These are phyloP conservation scores for Handroanthus guayacan DNA, from an alignment of 257 asterid species.

Conservation along the genomic window DNA sequence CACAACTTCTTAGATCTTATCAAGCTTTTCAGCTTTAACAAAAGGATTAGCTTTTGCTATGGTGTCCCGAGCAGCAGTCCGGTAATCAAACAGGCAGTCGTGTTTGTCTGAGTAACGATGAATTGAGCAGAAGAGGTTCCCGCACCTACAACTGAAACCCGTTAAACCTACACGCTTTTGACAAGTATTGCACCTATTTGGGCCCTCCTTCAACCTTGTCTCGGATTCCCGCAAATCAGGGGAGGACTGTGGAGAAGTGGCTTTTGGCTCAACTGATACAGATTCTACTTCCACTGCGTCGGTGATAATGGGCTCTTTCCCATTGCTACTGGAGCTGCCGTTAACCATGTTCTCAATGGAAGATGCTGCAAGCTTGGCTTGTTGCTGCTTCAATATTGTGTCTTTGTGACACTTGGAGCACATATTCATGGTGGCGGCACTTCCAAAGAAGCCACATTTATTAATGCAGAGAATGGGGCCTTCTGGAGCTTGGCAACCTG, in stretches of 20 bases:
- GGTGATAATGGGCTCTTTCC: slow-evolving; percentile 35
- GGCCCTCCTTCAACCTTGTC: slow-evolving; percentile 53
- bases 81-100: slow-evolving; percentile 60
- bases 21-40: slow-evolving; percentile 66
- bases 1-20: slow-evolving; percentile 47
- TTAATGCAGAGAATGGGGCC: slow-evolving; percentile 65
- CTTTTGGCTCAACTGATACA: slow-evolving; percentile 42
- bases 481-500: slow-evolving; percentile 63
- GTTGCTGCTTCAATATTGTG: slow-evolving; percentile 52
- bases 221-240: slow-evolving; percentile 32
- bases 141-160: slow-evolving; percentile 66
- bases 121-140: slow-evolving; percentile 56
- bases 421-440: slow-evolving; percentile 69
- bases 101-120: slow-evolving; percentile 68
- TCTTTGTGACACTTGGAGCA: slow-evolving; percentile 70
- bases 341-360: slow-evolving; percentile 61
- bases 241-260: slow-evolving; percentile 39
- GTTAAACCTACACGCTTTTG: slow-evolving; percentile 63
- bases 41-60: slow-evolving; percentile 68
- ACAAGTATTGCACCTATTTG: slow-evolving; percentile 58
- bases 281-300: slow-evolving; percentile 29
- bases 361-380: slow-evolving; percentile 55
- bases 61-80: slow-evolving; percentile 55
- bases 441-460: slow-evolving; percentile 72
- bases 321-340: slow-evolving; percentile 45